A percentile compares a stretch with the other conserved stretches of the same genome.
phyloP scores from a whole-genome alignment of 495 filamentous ascomycete species.

The Aspergillus ostianus region DNA sequence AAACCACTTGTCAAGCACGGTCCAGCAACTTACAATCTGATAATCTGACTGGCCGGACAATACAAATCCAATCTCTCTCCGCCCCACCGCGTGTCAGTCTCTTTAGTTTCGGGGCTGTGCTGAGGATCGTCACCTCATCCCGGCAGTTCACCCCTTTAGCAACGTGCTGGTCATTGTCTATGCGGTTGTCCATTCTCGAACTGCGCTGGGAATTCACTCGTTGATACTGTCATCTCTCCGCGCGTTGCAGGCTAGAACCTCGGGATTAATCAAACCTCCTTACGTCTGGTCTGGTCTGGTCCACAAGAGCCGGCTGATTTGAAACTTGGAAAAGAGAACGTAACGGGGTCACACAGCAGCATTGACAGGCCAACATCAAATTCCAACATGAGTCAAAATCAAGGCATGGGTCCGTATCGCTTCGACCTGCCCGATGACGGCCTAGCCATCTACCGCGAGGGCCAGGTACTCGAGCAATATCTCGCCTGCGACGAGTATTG shows the following conservation, averaged over 20 bases:
- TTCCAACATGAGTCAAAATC: neutral
- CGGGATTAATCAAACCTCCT: too few species aligned
- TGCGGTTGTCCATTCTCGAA: neutral
- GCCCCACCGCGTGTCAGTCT: neutral
- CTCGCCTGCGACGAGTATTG: constrained; percentile 6
- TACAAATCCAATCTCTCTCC: neutral
- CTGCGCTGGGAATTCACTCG: too few species aligned
- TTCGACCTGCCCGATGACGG: constrained; percentile 4
- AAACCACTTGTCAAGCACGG: neutral
- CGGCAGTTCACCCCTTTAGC: neutral
- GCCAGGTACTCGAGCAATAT: constrained; percentile 3
- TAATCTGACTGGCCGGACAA: neutral
- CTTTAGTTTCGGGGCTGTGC: neutral
- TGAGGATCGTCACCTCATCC: neutral
- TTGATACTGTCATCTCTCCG: too few species aligned
- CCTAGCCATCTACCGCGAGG: neutral
- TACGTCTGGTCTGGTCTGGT: too few species aligned
- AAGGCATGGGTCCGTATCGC: constrained; percentile 4
- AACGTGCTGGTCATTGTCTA: neutral
- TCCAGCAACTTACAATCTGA: neutral
- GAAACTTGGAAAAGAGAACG: too few species aligned
- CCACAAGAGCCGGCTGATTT: too few species aligned
- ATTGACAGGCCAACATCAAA: too few species aligned
- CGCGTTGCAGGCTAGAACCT: too few species aligned
- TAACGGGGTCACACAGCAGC: too few species aligned